Evolutionary conservation across 1,139 yeast genomes (phyloP).

Genomic region (Saccharomyces hybrid): DNA sequence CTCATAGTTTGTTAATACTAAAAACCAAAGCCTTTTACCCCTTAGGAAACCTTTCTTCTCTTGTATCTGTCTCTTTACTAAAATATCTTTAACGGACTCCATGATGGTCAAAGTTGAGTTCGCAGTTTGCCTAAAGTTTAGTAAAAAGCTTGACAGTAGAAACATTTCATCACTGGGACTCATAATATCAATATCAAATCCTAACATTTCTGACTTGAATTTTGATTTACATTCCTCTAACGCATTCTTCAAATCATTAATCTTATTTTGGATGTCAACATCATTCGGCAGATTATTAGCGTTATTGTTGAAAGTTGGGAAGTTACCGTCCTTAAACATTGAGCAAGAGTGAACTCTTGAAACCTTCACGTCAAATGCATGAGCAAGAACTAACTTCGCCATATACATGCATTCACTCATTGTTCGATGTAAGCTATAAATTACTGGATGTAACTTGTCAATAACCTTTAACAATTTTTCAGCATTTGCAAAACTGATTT

Average conservation of each 20-base stretch:
- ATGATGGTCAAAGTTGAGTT: slow-evolving; percentile 32
- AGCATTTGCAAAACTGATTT: slow-evolving; percentile 34
- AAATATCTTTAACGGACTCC: slow-evolving; percentile 30
- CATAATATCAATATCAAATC: slow-evolving; percentile 28
- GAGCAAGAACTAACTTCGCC: slow-evolving; percentile 33
- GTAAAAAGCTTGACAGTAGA: slow-evolving; percentile 40
- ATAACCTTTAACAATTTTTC: slow-evolving; percentile 32
- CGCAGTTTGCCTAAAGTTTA: slow-evolving; percentile 40
- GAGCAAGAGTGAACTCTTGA: slow-evolving; percentile 16
- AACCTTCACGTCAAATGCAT: slow-evolving; percentile 37
- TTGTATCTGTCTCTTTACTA: slow-evolving; percentile 30
- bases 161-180: slow-evolving; percentile 45
- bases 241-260: slow-evolving; percentile 28
- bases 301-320: slow-evolving; percentile 9
- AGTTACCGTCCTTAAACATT: slow-evolving; percentile 15
- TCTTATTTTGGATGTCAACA: slow-evolving; percentile 27
- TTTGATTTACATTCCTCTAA: slow-evolving; percentile 32
- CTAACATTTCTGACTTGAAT: slow-evolving; percentile 30
- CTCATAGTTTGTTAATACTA: slow-evolving; percentile 32
- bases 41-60: slow-evolving; percentile 34
- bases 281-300: slow-evolving; percentile 18
- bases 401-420: slow-evolving; percentile 32
- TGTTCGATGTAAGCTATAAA: slow-evolving; percentile 31
- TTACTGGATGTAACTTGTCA: slow-evolving; percentile 30
- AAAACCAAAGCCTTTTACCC: slow-evolving; percentile 39